A percentile compares a stretch with the other conserved stretches of the same genome.
Conservation (phyloP, 1,284 basidiomycete genomes). For the Ceratobasidium sp. region DNA sequence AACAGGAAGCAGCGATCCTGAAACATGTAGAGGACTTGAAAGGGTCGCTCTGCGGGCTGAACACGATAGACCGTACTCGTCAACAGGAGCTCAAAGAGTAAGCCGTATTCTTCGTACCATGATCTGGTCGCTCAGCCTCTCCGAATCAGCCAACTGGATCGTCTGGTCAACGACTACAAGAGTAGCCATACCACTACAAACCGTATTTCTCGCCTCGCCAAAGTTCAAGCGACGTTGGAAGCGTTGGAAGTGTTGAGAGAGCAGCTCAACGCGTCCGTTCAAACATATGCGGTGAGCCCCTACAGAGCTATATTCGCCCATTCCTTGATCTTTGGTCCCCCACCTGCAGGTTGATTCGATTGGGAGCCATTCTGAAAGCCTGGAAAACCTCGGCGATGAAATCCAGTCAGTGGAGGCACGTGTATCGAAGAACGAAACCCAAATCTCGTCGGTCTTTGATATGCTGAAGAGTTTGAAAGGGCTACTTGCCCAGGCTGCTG, state of each 20-base stretch:
- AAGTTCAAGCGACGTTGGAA: background rate
- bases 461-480: background rate
- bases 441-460: background rate
- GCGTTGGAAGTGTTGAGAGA: background rate
- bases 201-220: background rate
- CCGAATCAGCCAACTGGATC: background rate
- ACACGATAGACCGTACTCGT: background rate
- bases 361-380: background rate
- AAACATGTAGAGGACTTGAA: background rate
- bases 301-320: background rate
- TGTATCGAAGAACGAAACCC: background rate
- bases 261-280: background rate
- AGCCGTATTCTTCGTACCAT: background rate
- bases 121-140: background rate
- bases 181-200: background rate
- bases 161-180: background rate
- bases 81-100: background rate
- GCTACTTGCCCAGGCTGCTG: background rate
- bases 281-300: background rate
- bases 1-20: background rate
- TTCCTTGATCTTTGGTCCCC: background rate
- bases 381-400: background rate
- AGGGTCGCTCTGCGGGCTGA: background rate
- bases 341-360: background rate
- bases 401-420: background rate